Base-by-base conservation (phyloP, 2,329 filamentous ascomycete genomes). In the Blastomyces emzantsi region DNA sequence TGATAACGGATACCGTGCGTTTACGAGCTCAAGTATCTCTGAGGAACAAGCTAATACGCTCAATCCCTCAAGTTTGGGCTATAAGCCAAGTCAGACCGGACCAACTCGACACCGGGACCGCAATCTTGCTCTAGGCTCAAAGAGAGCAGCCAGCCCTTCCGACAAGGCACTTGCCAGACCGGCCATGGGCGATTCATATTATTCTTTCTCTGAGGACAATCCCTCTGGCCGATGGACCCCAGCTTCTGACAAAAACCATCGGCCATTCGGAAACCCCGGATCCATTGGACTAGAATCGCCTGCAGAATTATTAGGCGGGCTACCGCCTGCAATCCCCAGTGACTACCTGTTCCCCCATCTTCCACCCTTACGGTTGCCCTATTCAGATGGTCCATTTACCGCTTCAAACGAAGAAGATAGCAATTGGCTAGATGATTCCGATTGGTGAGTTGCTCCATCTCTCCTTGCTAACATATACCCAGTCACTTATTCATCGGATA, bases 91-190 rank as follows among this genome's bases (percentile, higher is more conserved):
- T 33, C 58, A 36, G 19, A 11, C 41, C 4, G 43, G 17, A 49
- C 1, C 15, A 30, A 49, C 7, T 28, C 41, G 30, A 30, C 36
- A 36, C 2, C 17, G 41, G 25, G 58, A 43, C n/a, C 28, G 28
- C 43, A 30, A 43, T 41, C 8, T 28, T 17, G 13, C 39, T 60
- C 55, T 22, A 1, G 30, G 39, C 19, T 25, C 33, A 54, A 60
- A 28, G 47, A 66, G 74, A 57, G 68, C 71, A 17, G 70, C 73
- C 55, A 76, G 75, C 66, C 75, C 74, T 59, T 76, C 75, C 9
- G 74, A 76, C 65, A 74, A 74, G 25, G 75, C 75, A 54, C 73
- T 76, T 71, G 72, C 71, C 25, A 77, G 75, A 47, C 61, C 61
- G 13, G 17, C 30, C 7, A n/a, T 17, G 5, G n/a, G n/a, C 45